Conservation (phyloP, 495 filamentous ascomycete genomes). For the Annulohypoxylon moriforme region DNA sequence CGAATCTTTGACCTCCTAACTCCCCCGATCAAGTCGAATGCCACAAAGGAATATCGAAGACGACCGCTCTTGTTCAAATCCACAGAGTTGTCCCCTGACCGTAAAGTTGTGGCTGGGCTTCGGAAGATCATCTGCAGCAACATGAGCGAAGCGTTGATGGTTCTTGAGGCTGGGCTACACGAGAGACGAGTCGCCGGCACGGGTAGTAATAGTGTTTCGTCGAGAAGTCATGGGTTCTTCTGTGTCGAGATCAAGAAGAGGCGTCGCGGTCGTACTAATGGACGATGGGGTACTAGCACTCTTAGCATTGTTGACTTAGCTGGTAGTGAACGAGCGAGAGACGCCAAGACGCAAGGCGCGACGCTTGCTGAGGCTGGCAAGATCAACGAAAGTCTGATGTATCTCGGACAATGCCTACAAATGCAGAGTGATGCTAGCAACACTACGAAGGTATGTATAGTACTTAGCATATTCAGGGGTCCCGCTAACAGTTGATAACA, state of each 20-base stretch:
- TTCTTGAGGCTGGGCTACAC: slow-evolving; percentile 88
- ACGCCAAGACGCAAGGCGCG: slow-evolving; percentile 91
- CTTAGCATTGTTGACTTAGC: slow-evolving; percentile 94
- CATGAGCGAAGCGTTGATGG: slow-evolving; percentile 87
- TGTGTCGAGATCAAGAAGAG: slow-evolving; percentile 94
- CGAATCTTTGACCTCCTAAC: slow-evolving; percentile 94
- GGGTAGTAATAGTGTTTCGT: slow-evolving; percentile 87
- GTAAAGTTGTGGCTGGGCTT: slow-evolving; percentile 91
- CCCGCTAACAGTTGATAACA: slow-evolving; percentile 49
- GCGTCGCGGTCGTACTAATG: slow-evolving; percentile 63
- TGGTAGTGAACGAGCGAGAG: slow-evolving; percentile 90
- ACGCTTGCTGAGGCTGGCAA: slow-evolving; percentile 96
- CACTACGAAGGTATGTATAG: slow-evolving; percentile 72
- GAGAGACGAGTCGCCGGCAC: slow-evolving; percentile 92
- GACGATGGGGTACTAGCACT: slow-evolving; percentile 80
- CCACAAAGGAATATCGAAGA: slow-evolving; percentile 74
- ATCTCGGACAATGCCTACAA: slow-evolving; percentile 95
- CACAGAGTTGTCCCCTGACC: slow-evolving; percentile 83
- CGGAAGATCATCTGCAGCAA: slow-evolving; percentile 89
- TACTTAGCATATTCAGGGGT: background rate
- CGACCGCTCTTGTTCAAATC: slow-evolving; percentile 86
- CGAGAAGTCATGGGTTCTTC: slow-evolving; percentile 95
- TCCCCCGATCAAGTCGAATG: slow-evolving; percentile 57
- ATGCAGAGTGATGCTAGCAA: slow-evolving; percentile 86
- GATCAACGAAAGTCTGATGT: slow-evolving; percentile 98